Base-by-base conservation (phyloP, 139 green algal species). In the Haematococcus sp. region DNA sequence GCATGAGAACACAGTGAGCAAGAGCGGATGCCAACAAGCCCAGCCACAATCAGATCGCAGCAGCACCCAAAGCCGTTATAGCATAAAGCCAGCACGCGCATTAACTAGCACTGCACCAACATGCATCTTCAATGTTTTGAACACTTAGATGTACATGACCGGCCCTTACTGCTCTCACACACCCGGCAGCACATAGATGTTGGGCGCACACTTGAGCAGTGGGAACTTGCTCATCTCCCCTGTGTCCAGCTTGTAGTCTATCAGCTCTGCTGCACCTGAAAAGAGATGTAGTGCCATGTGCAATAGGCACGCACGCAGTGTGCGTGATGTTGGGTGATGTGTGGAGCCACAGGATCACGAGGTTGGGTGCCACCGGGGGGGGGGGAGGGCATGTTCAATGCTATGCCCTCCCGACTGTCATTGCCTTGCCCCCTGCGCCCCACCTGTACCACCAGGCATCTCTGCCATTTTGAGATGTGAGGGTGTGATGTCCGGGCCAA, bases 391-490 rank as follows among this genome's bases (percentile, higher is more conserved):
- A n/a, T 35, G 32, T n/a, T n/a, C n/a, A n/a, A n/a, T n/a, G n/a
- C n/a, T n/a, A n/a, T n/a, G n/a, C n/a, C n/a, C n/a, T n/a, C n/a
- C n/a, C n/a, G n/a, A n/a, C n/a, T n/a, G n/a, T n/a, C n/a, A n/a
- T n/a, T n/a, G n/a, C n/a, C n/a, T n/a, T n/a, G n/a, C n/a, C n/a
- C n/a, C n/a, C n/a, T n/a, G n/a, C n/a, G n/a, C n/a, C 15, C 40
- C 40, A 63, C 54, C 23, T 56, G 32, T 49, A 44, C 76, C 78
- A 58, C 44, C 25, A 46, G 54, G 54, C 68, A 58, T 72, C 68
- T 95, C 83, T 22, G 92, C 89, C 92, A 97, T 94, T 71, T 96
- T 96, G 27, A 97, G 82, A 76, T 97, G 92, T 3, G 87, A 81
- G 9, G 79, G 20, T 0, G 87, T 96, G n/a, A 91, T 70, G 44